These are phyloP conservation scores for Phytophthora vignae DNA, from an alignment of 352 stramenopile species.

Conservation along the genomic window DNA sequence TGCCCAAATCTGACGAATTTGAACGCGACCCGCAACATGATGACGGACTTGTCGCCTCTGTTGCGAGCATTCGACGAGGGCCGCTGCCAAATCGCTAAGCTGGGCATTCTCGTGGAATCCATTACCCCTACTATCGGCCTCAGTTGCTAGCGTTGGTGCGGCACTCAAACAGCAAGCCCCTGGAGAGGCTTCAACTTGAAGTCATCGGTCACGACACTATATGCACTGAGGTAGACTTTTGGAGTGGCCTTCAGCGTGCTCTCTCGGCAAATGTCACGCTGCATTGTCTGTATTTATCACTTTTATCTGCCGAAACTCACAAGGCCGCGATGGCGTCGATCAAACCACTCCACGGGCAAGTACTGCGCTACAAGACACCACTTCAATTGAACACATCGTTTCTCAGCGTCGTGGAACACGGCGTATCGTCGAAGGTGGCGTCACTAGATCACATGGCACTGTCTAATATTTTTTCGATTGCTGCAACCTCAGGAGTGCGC, in stretches of 20 bases:
- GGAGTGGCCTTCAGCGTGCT: conserved; percentile 21
- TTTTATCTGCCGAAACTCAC: background rate
- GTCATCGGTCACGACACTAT: background rate
- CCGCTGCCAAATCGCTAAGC: conserved; percentile 22
- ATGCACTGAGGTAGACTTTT: conserved; percentile 8
- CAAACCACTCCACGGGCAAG: conserved; percentile 26
- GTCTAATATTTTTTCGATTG: conserved; percentile 41
- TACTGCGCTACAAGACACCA: conserved; percentile 23
- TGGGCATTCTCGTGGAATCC: conserved; percentile 28
- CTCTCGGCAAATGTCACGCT: conserved; percentile 25
- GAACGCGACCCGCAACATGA: conserved; percentile 21
- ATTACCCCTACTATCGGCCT: conserved; percentile 14
- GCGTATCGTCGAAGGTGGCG: conserved; percentile 7
- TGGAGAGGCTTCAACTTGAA: conserved; percentile 32
- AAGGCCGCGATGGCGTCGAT: conserved; percentile 4
- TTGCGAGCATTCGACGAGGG: conserved; percentile 13
- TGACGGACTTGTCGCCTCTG: conserved; percentile 28
- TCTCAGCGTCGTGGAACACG: conserved; percentile 36
- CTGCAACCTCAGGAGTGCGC: conserved; percentile 20
- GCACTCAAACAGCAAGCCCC: conserved; percentile 11
- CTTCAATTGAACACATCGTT: conserved; percentile 32
- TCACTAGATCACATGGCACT: conserved; percentile 38
- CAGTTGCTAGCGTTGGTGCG: conserved; percentile 27
- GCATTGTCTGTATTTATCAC: conserved; percentile 15
- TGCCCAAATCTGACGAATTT: conserved; percentile 36